Conservation (phyloP, 2,329 filamentous ascomycete species). For the Penicillium crustosum region DNA sequence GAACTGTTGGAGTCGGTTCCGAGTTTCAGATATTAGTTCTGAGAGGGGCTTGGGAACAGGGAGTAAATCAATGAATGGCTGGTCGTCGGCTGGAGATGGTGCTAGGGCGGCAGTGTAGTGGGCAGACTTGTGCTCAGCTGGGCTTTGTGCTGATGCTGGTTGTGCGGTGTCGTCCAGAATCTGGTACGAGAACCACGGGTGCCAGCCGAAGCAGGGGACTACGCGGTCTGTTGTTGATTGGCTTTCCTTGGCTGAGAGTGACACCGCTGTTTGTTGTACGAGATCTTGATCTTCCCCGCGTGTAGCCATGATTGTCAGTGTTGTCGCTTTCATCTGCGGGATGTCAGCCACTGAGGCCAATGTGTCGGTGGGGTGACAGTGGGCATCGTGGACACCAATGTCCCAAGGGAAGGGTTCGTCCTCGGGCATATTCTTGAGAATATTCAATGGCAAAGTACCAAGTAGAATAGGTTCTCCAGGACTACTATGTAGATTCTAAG, state of each 20-base stretch:
- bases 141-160: slow-evolving; percentile 13
- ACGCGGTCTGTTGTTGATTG: slow-evolving; percentile 43
- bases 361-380: slow-evolving; percentile 67
- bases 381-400: slow-evolving; percentile 62
- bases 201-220: slow-evolving; percentile 65
- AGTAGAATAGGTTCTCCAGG: background rate
- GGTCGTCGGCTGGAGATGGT: slow-evolving; percentile 48
- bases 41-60: slow-evolving; percentile 57
- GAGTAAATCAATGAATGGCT: slow-evolving; percentile 50
- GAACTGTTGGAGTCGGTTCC: slow-evolving; percentile 48
- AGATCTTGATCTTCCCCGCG: slow-evolving; percentile 61
- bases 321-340: slow-evolving; percentile 56
- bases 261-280: slow-evolving; percentile 52
- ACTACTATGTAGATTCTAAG: background rate
- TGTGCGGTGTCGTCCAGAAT: slow-evolving; percentile 49
- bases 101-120: slow-evolving; percentile 59
- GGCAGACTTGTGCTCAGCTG: slow-evolving; percentile 33
- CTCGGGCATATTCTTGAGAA: background rate
- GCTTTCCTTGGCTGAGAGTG: slow-evolving; percentile 16
- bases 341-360: slow-evolving; percentile 57
- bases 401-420: slow-evolving; percentile 57
- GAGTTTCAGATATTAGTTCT: slow-evolving; percentile 52
- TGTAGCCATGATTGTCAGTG: slow-evolving; percentile 64
- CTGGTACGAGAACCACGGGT: slow-evolving; percentile 67
- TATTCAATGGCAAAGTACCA: background rate